phyloP scores from a whole-genome alignment of 83 land plant species.

The Thuja plicata region DNA sequence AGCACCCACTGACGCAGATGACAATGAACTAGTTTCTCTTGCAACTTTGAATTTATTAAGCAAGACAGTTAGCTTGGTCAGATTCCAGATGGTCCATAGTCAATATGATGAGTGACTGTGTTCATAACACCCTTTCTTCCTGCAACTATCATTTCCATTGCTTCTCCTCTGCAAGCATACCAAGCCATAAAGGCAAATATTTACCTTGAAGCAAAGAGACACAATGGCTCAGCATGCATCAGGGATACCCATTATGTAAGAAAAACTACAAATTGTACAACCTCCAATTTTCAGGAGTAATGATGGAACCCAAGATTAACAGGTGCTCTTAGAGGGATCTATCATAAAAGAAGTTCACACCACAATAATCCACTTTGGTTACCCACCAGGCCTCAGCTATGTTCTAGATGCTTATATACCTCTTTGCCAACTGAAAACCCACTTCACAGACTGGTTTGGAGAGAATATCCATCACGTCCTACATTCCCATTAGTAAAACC shows the following conservation, averaged over 20 bases:
- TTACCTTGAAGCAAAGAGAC: not conserved
- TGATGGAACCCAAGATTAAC: not conserved
- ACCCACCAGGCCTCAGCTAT: not conserved
- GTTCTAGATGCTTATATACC: not conserved
- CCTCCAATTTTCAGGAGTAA: not conserved
- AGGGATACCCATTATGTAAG: conserved; percentile 8
- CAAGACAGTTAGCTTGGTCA: conserved; percentile 1
- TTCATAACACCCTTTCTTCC: conserved; percentile 6
- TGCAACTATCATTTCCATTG: not conserved
- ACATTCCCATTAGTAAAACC: conserved; percentile 2
- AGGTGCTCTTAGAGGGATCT: not conserved
- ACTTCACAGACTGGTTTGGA: conserved; percentile 1
- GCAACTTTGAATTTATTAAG: conserved; percentile 12
- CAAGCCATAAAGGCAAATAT: not conserved
- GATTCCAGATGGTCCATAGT: conserved; percentile 13
- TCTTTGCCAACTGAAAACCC: not conserved
- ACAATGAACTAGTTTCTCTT: not conserved
- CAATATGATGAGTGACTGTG: not conserved
- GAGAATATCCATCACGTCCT: conserved; percentile 4
- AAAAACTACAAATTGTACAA: conserved; percentile 12
- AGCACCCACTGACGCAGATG: not conserved
- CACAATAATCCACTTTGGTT: not conserved
- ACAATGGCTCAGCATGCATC: not conserved
- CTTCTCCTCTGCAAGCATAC: not conserved
- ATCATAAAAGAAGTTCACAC: not conserved